Evolutionary conservation across 2,329 filamentous ascomycete species (phyloP).

Genomic region (Colletotrichum gloeosporioides): DNA sequence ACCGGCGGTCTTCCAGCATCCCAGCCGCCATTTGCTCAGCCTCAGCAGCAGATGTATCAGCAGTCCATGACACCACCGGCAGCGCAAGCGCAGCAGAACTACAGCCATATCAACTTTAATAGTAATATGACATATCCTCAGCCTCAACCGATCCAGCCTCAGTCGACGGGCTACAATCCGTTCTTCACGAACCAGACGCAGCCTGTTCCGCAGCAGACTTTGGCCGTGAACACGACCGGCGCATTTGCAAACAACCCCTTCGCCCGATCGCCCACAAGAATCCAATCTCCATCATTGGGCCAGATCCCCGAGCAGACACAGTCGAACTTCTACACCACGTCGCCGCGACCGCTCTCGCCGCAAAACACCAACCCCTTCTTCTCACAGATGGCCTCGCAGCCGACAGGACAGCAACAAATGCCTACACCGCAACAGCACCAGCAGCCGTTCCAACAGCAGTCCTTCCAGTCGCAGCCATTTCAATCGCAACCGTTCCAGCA

Average conservation of each 20-base stretch:
- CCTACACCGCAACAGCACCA: conserved; percentile 23
- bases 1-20: conserved; percentile 66
- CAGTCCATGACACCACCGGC: conserved; percentile 49
- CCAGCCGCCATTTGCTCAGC: conserved; percentile 36
- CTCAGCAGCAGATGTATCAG: conserved; percentile 45
- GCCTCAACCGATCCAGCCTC: conserved; percentile 38
- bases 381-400: conserved; percentile 14
- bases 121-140: conserved; percentile 49
- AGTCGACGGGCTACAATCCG: conserved; percentile 55
- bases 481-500: conserved; percentile 28
- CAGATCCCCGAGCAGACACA: conserved; percentile 61
- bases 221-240: conserved; percentile 47
- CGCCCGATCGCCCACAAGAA: conserved; percentile 52
- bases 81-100: conserved; percentile 45
- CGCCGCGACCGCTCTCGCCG: conserved; percentile 28
- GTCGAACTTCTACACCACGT: conserved; percentile 41
- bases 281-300: conserved; percentile 54
- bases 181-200: conserved; percentile 49
- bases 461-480: conserved; percentile 27
- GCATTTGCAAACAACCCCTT: conserved; percentile 52
- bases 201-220: conserved; percentile 33
- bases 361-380: conserved; percentile 36
- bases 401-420: conserved; percentile 22
- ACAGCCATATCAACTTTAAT: conserved; percentile 43
- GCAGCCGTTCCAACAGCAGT: conserved; percentile 26